Evolutionary conservation across 495 filamentous ascomycete species (phyloP).

Genomic region (Talaromyces borbonicus): DNA sequence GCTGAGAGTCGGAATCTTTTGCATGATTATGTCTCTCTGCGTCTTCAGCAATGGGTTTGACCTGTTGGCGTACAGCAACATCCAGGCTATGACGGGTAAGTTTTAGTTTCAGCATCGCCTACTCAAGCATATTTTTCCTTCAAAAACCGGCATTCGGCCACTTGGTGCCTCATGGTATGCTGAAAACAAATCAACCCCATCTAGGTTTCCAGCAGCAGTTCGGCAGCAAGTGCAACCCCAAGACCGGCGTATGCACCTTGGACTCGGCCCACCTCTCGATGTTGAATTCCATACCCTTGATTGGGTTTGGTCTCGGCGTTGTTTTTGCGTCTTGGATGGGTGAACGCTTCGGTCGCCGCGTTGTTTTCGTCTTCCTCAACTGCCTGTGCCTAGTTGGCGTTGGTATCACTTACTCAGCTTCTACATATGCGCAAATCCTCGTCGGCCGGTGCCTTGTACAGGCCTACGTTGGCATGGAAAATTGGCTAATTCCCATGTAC

Average conservation of each 20-base stretch:
- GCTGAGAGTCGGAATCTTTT: not conserved
- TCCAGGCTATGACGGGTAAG: not conserved
- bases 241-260: not conserved
- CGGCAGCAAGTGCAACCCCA: not conserved
- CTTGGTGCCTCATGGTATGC: not conserved
- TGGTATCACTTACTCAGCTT: not conserved
- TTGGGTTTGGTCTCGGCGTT: not conserved
- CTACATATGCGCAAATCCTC: not conserved
- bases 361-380: not conserved
- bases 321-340: not conserved
- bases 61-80: not conserved
- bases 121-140: not conserved
- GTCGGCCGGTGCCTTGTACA: not conserved
- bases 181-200: not conserved
- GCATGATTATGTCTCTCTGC: not conserved
- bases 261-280: not conserved
- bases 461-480: conserved; percentile 5
- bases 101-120: not conserved
- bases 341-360: not conserved
- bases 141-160: not conserved
- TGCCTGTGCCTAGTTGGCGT: not conserved
- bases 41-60: not conserved
- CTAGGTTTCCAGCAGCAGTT: not conserved
- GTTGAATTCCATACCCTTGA: not conserved
- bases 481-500: conserved; percentile 6